Evolutionary conservation across 208 protist species (phyloP).

Genomic region (Hexamita inflata): DNA sequence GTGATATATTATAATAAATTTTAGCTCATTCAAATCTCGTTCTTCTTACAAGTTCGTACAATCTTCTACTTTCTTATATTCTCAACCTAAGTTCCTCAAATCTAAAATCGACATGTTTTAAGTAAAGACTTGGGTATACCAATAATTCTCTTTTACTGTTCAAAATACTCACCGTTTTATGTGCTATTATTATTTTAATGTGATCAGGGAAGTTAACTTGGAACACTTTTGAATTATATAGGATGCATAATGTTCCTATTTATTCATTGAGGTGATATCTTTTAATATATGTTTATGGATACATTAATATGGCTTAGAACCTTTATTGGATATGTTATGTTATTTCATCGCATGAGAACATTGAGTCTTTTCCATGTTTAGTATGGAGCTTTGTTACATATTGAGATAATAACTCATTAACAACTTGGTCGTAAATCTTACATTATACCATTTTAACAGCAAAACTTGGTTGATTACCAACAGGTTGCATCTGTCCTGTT

Average conservation of each 20-base stretch:
- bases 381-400: neutral
- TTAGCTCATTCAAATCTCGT: no score
- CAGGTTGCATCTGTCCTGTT: neutral
- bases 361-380: neutral
- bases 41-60: neutral
- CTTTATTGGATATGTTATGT: neutral
- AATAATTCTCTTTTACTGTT: conserved; percentile 9
- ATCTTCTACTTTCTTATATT: neutral
- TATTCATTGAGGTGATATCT: neutral
- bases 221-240: conserved; percentile 23
- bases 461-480: neutral
- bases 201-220: conserved; percentile 22
- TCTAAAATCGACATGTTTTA: neutral
- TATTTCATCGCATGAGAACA: neutral
- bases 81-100: conserved; percentile 5
- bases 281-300: neutral
- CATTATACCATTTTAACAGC: neutral
- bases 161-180: conserved; percentile 1
- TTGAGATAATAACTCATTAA: neutral
- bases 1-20: no score
- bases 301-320: neutral
- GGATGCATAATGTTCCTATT: conserved; percentile 11
- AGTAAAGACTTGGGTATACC: neutral
- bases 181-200: conserved; percentile 8
- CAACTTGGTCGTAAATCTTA: neutral